A percentile compares a stretch with the other conserved stretches of the same genome.
Conservation (phyloP, 2,329 filamentous ascomycete species). For the Chaetomiaceae sp. region DNA sequence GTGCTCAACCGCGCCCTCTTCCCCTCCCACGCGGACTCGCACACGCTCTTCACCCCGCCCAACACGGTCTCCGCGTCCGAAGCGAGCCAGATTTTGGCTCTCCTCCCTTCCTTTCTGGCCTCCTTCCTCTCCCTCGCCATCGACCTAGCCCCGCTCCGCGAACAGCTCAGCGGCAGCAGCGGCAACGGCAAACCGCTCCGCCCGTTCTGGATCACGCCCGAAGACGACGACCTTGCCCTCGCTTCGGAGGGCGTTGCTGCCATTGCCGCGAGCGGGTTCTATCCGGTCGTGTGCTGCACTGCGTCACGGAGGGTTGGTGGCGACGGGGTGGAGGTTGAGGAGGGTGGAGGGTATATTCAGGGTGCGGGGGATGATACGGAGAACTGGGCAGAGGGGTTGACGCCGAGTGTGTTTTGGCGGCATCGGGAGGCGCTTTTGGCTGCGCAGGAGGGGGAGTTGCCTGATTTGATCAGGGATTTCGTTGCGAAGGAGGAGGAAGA, state of each 20-base stretch:
- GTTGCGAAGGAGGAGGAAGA: constrained; percentile 29
- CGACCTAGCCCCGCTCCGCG: constrained; percentile 47
- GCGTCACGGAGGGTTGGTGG: constrained; percentile 65
- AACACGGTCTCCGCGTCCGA: constrained; percentile 68
- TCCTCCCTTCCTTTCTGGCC: constrained; percentile 50
- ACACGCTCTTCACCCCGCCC: constrained; percentile 63
- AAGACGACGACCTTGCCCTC: constrained; percentile 7
- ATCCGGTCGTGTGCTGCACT: constrained; percentile 78
- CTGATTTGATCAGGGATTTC: constrained; percentile 42
- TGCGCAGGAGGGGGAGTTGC: constrained; percentile 59
- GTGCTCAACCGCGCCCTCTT: constrained; percentile 79
- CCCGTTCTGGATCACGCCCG: constrained; percentile 72
- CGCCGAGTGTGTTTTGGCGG: constrained; percentile 72
- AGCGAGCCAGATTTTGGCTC: constrained; percentile 66
- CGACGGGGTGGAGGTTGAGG: constrained; percentile 51
- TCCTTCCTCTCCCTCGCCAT: constrained; percentile 52
- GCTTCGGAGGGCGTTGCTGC: constrained; percentile 4
- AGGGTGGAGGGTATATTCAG: constrained; percentile 73
- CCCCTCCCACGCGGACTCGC: constrained; percentile 39
- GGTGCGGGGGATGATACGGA: constrained; percentile 93
- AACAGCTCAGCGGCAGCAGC: constrained; percentile 51
- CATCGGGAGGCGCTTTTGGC: constrained; percentile 55
- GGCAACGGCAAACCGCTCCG: too few relatives aligned
- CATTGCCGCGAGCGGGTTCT: constrained; percentile 49
- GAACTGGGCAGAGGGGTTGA: constrained; percentile 81